These are phyloP conservation scores for Aspergillus neotritici DNA, from an alignment of 2,329 filamentous ascomycete species.

Conservation along the genomic window DNA sequence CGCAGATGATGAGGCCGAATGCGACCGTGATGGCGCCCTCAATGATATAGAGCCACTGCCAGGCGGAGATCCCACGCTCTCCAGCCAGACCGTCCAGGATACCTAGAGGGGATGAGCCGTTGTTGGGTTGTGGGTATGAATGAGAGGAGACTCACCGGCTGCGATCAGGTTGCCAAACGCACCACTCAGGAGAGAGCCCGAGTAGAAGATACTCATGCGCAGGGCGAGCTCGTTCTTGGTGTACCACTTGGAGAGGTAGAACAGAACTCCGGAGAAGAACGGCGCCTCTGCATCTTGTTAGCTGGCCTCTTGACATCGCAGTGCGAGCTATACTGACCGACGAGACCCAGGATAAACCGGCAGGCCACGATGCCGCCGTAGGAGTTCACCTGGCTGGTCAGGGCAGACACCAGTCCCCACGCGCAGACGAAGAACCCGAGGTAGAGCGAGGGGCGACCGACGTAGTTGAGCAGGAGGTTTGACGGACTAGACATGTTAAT, in stretches of 20 bases:
- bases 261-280: conserved; percentile 44
- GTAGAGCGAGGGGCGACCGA: conserved; percentile 30
- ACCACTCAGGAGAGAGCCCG: conserved; percentile 44
- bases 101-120: too few species aligned
- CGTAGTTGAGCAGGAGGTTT: conserved; percentile 31
- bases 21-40: conserved; percentile 28
- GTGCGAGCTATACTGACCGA: conserved; percentile 21
- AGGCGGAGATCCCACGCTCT: conserved; percentile 31
- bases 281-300: conserved; percentile 35
- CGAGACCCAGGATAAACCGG: conserved; percentile 39
- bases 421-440: conserved; percentile 33
- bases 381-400: conserved; percentile 33
- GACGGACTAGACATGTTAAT: conserved; percentile 23
- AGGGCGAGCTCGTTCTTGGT: conserved; percentile 49
- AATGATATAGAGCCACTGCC: conserved; percentile 42
- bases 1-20: conserved; percentile 26
- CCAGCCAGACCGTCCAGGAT: conserved; percentile 41
- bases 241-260: conserved; percentile 50
- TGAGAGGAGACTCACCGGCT: conserved; percentile 29
- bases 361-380: conserved; percentile 32
- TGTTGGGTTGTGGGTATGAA: too few species aligned
- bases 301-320: neutral
- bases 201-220: conserved; percentile 49
- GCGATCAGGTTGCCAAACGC: conserved; percentile 52
- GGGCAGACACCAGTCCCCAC: conserved; percentile 36